Evolutionary conservation across 2,329 filamentous ascomycete species (phyloP).

Genomic region (Ceratocystis albifundus): DNA sequence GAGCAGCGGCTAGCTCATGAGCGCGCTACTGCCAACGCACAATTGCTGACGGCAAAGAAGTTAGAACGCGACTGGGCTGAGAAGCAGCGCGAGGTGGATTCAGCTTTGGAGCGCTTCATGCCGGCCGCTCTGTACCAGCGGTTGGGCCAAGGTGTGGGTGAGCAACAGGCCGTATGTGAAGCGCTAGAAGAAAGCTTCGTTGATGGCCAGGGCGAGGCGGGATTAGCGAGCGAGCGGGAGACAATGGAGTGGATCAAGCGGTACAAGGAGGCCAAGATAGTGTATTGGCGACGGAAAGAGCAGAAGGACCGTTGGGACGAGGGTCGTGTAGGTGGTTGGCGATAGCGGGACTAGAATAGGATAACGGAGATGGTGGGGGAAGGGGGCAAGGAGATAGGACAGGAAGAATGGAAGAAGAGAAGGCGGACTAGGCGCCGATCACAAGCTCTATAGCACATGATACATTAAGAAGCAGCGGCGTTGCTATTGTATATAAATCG

Average conservation of each 20-base stretch:
- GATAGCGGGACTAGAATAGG: conserved; percentile 34
- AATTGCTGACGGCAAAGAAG: conserved; percentile 70
- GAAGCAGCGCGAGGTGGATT: conserved; percentile 82
- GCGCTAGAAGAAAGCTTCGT: conserved; percentile 90
- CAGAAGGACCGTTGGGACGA: conserved; percentile 92
- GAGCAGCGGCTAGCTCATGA: conserved; percentile 48
- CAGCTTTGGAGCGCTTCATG: conserved; percentile 70
- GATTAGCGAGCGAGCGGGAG: conserved; percentile 62
- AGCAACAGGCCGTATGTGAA: conserved; percentile 69
- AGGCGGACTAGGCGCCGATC: neutral
- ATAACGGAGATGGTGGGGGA: conserved; percentile 29
- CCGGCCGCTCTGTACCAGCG: conserved; percentile 78
- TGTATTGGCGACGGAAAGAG: conserved; percentile 71
- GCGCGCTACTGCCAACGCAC: conserved; percentile 63
- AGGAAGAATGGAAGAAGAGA: neutral
- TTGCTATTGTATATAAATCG: neutral
- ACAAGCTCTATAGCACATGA: neutral
- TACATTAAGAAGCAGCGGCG: neutral
- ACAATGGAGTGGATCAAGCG: conserved; percentile 71
- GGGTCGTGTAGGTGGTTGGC: conserved; percentile 87
- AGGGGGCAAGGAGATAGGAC: neutral
- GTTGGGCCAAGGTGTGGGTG: conserved; percentile 61
- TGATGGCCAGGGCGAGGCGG: conserved; percentile 40
- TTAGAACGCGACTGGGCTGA: conserved; percentile 86
- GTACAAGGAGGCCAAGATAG: conserved; percentile 67